These are phyloP conservation scores for Sclerotinia subarctica DNA, from an alignment of 2,329 filamentous ascomycete species.

Conservation along the genomic window DNA sequence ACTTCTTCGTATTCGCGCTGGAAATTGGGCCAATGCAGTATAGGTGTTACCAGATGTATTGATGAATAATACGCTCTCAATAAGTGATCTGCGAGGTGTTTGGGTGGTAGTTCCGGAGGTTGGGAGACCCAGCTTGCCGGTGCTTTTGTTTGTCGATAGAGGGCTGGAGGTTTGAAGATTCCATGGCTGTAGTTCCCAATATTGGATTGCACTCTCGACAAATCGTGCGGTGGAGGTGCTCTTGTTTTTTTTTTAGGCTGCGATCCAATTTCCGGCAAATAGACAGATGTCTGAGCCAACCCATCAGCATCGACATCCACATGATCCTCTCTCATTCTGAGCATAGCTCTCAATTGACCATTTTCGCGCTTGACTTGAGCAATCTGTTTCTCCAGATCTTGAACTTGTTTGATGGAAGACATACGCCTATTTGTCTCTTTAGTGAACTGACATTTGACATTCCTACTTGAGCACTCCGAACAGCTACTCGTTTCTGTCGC, in stretches of 20 bases:
- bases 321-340: constrained; percentile 45
- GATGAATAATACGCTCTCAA: constrained; percentile 72
- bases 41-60: constrained; percentile 76
- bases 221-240: constrained; percentile 61
- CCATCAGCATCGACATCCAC: constrained; percentile 43
- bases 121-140: constrained; percentile 50
- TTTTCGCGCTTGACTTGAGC: constrained; percentile 78
- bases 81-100: constrained; percentile 66
- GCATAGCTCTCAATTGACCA: constrained; percentile 63
- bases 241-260: constrained; percentile 63
- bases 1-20: constrained; percentile 71
- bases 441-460: constrained; percentile 97
- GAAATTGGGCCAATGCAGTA: constrained; percentile 86
- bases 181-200: constrained; percentile 72
- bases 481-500: constrained; percentile 95
- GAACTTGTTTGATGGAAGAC: constrained; percentile 99
- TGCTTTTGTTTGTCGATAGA: constrained; percentile 55
- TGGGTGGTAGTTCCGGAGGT: constrained; percentile 66
- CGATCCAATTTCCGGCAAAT: constrained; percentile 62
- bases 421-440: constrained; percentile 98
- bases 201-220: constrained; percentile 68
- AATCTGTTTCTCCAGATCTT: constrained; percentile 92
- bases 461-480: constrained; percentile 93
- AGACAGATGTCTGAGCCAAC: constrained; percentile 46
- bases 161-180: constrained; percentile 73